Conservation (phyloP, 306 rosid species). For the Cicer chorassanicum region DNA sequence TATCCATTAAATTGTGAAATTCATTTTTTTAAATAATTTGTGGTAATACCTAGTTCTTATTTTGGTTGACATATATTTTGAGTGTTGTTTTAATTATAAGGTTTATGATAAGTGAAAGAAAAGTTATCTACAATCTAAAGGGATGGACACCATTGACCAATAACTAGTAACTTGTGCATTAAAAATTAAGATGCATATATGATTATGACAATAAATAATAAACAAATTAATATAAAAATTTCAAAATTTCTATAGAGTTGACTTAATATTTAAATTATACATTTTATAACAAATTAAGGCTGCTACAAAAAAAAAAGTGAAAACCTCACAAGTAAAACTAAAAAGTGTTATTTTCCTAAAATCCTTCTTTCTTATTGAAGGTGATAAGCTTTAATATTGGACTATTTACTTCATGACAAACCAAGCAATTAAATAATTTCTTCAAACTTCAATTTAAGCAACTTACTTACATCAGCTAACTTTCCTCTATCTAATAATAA, state of each 20-base stretch:
- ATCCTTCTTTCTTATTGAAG: background rate
- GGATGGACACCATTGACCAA: background rate
- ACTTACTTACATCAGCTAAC: conserved; percentile 17
- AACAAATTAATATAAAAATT: conserved; percentile 24
- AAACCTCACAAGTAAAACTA: background rate
- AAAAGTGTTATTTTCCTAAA: background rate
- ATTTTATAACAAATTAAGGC: background rate
- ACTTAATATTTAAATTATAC: conserved; percentile 28
- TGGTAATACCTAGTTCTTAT: background rate
- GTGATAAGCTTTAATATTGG: background rate
- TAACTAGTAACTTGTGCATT: background rate
- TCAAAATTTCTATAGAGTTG: conserved; percentile 36
- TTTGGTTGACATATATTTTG: background rate
- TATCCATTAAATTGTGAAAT: no score
- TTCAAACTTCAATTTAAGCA: background rate
- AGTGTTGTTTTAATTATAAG: background rate
- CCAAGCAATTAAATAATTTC: background rate
- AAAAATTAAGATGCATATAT: background rate
- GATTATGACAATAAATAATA: conserved; percentile 35
- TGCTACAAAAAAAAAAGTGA: background rate
- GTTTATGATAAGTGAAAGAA: background rate
- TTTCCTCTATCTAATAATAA: background rate
- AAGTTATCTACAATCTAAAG: background rate
- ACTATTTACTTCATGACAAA: conserved; percentile 9
- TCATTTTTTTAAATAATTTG: background rate